Evolutionary conservation across 805 yeast genomes (phyloP).

Genomic region (Ogataea methanolica): DNA sequence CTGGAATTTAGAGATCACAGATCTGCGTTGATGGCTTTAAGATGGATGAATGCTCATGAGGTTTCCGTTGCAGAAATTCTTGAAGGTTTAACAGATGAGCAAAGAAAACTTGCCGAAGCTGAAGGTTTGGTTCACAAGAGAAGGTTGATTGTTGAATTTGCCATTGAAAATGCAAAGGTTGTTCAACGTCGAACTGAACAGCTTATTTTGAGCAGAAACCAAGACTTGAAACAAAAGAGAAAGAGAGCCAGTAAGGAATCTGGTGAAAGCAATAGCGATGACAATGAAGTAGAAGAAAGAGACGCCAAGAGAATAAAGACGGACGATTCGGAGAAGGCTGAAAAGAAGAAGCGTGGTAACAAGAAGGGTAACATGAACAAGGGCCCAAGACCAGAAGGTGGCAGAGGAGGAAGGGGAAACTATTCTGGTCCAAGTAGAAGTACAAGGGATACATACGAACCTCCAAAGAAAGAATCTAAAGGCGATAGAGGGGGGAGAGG

Average conservation of each 20-base stretch:
- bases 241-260: slow-evolving; percentile 19
- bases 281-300: slow-evolving; percentile 12
- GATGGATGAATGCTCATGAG: slow-evolving; percentile 95
- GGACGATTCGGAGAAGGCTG: slow-evolving; percentile 19
- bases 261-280: slow-evolving; percentile 8
- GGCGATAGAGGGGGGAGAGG: no score
- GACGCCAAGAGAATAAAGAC: slow-evolving; percentile 26
- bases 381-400: slow-evolving; percentile 6
- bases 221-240: slow-evolving; percentile 31
- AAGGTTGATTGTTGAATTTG: slow-evolving; percentile 88
- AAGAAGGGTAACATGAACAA: slow-evolving; percentile 18
- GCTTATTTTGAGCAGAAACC: slow-evolving; percentile 30
- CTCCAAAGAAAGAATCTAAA: no score
- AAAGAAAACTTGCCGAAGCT: slow-evolving; percentile 46
- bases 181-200: slow-evolving; percentile 84
- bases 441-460: no score
- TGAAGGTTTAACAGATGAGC: slow-evolving; percentile 69
- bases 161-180: slow-evolving; percentile 92
- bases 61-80: slow-evolving; percentile 67
- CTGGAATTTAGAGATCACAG: slow-evolving; percentile 89
- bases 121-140: slow-evolving; percentile 56
- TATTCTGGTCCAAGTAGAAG: no score
- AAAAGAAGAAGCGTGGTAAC: slow-evolving; percentile 7
- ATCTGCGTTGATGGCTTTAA: slow-evolving; percentile 88
- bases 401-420: no score